A percentile compares a stretch with the other conserved stretches of the same genome.
These are phyloP conservation scores for Paecilomyces dactylethromorphus DNA, from an alignment of 2,329 filamentous ascomycete species.

Conservation along the genomic window DNA sequence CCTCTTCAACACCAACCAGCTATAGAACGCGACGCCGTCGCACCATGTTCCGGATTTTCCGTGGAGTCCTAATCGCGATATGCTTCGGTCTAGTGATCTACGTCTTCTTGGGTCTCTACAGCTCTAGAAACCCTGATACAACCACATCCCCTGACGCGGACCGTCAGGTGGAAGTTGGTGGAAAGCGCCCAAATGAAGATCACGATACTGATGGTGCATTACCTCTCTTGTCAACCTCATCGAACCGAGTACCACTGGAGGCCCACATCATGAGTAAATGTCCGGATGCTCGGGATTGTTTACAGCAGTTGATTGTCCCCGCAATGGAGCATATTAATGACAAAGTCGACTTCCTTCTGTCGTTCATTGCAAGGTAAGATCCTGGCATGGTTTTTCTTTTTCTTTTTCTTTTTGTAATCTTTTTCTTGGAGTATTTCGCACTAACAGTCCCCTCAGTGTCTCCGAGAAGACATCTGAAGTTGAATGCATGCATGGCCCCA, in stretches of 20 bases:
- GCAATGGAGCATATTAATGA: conserved; percentile 74
- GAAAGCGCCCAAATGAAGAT: conserved; percentile 2
- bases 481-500: conserved; percentile 79
- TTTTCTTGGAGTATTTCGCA: neutral
- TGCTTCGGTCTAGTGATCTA: conserved; percentile 9
- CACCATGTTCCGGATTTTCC: conserved; percentile 3
- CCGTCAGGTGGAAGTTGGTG: neutral
- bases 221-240: neutral
- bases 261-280: conserved; percentile 98
- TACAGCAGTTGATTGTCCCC: conserved; percentile 74
- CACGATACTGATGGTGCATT: conserved; percentile 2
- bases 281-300: conserved; percentile 79
- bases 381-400: conserved; percentile 6
- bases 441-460: conserved; percentile 37
- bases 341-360: conserved; percentile 86
- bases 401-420: neutral
- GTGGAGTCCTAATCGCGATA: conserved; percentile 6
- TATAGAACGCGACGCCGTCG: conserved; percentile 1
- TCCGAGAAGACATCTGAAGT: conserved; percentile 72
- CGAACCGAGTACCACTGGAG: conserved; percentile 64
- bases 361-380: conserved; percentile 74
- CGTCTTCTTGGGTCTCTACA: conserved; percentile 1
- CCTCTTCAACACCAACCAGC: conserved; percentile 1
- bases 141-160: neutral
- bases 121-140: neutral